These are phyloP conservation scores for Aspergillus heteromorphus DNA, from an alignment of 495 filamentous ascomycete species.

Conservation along the genomic window DNA sequence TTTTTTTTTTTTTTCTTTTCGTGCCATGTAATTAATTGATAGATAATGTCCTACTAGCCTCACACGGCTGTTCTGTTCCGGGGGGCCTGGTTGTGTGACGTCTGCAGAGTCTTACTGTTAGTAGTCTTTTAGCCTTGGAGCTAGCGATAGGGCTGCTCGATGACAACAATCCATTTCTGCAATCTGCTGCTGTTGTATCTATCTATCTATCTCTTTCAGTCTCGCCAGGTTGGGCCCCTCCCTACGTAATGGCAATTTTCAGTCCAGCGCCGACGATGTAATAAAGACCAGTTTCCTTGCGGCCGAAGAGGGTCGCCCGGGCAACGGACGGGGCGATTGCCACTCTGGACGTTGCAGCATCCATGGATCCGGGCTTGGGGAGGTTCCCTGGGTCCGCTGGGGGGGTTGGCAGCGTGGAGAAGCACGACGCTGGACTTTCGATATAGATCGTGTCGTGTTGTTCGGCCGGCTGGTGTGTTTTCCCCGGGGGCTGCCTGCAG, in stretches of 20 bases:
- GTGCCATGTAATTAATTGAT: too few species aligned
- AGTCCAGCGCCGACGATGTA: neutral
- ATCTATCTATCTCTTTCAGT: too few species aligned
- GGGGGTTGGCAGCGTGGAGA: slow-evolving; percentile 16
- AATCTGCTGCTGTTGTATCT: too few species aligned
- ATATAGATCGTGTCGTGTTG: slow-evolving; percentile 1
- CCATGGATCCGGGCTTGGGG: slow-evolving; percentile 17
- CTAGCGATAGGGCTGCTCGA: neutral
- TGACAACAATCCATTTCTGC: neutral
- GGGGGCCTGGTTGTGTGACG: too few species aligned
- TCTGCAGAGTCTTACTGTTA: neutral
- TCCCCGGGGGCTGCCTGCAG: too few species aligned
- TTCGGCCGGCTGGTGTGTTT: neutral
- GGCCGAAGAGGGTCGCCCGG: slow-evolving; percentile 1
- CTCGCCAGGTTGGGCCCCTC: neutral
- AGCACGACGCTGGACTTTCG: neutral
- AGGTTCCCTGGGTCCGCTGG: slow-evolving; percentile 11
- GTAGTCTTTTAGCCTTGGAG: too few species aligned
- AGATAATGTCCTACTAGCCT: too few species aligned
- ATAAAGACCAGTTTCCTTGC: neutral
- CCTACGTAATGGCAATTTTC: neutral
- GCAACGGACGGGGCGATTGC: slow-evolving; percentile 11
- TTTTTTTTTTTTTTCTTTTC: neutral
- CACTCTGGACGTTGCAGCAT: slow-evolving; percentile 6
- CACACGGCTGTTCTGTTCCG: too few species aligned